Evolutionary conservation across 768 basidiomycete genomes (phyloP), one percentile per base, ranked within the genome.

Genomic region (Leccinum obscurum): DNA sequence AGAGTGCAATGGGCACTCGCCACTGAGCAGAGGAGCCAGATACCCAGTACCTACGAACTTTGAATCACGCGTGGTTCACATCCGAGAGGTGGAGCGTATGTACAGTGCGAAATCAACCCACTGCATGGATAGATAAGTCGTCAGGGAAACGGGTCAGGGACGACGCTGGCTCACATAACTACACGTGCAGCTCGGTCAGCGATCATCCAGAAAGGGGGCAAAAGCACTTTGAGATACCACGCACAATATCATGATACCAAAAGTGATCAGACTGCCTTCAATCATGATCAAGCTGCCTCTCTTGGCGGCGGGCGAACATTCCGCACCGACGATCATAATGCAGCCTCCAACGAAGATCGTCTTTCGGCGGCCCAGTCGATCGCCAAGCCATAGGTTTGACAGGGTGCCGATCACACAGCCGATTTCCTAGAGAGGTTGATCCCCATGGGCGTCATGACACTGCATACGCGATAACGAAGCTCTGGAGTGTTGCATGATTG

Each of bases 71-170:
- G 15, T 39, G 3, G 44, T 14, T 17, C 35, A 13, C 26, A 5
- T 32, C 6, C 15, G 15, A 52, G 20, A 24, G 11, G 34, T 32
- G 10, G 39, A 8, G 24, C 24, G 24, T 26, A 70, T 80, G 34
- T 70, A 85, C 82, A 85, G 72, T 22, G 83, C 85, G 56, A 88
- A 85, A 65, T 86, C 85, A 62, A 87, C 75, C 86, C 87, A 87
- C 82, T 85, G 52, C 6, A 59, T 26, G 6, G 28, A 52, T 15
- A 53, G 4, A 57, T 22, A 34, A 32, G n/a, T 26, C 24, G 24
- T 26, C 24, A 26, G 24, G 24, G 24, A 26, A 26, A 52, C 32
- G 4, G 3, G 22, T 10, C 39, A 17, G 34, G 7, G 15, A 56
- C 9, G 34, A 54, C 15, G 4, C 52, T 32, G 15, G 34, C 68